A percentile compares a stretch with the other conserved stretches of the same genome.
These are phyloP conservation scores for Melanopsichium pennsylvanicum DNA, from an alignment of 1,284 basidiomycete genomes.

Conservation along the genomic window DNA sequence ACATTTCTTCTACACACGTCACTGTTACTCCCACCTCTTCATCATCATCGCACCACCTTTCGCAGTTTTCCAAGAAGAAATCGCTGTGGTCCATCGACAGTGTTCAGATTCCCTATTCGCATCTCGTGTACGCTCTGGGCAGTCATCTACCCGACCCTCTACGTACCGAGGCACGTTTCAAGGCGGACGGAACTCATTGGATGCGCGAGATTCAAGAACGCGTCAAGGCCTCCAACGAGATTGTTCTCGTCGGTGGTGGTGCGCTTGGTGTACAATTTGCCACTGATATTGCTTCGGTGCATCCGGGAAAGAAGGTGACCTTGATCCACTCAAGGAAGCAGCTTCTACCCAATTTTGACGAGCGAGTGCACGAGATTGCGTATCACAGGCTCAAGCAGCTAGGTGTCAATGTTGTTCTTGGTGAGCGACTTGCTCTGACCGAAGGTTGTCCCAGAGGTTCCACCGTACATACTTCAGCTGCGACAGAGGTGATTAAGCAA, in stretches of 20 bases:
- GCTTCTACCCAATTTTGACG: slow-evolving; percentile 64
- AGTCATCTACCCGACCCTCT: slow-evolving; percentile 64
- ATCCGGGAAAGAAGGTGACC: slow-evolving; percentile 56
- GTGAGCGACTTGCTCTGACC: slow-evolving; percentile 59
- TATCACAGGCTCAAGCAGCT: slow-evolving; percentile 51
- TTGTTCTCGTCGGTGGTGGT: slow-evolving; percentile 64
- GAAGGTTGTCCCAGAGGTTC: slow-evolving; percentile 62
- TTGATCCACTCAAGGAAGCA: slow-evolving; percentile 62
- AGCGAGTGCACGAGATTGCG: slow-evolving; percentile 56
- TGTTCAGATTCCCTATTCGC: slow-evolving; percentile 61
- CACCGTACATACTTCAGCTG: slow-evolving; percentile 12
- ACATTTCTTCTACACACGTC: slow-evolving; percentile 58
- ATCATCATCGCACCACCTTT: slow-evolving; percentile 25
- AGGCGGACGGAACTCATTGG: slow-evolving; percentile 56
- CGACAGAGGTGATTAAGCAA: slow-evolving; percentile 7
- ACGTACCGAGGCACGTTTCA: slow-evolving; percentile 58
- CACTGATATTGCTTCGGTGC: slow-evolving; percentile 58
- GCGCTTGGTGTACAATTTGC: slow-evolving; percentile 64
- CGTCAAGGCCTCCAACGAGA: slow-evolving; percentile 50
- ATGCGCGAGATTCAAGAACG: slow-evolving; percentile 56
- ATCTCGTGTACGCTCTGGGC: slow-evolving; percentile 64
- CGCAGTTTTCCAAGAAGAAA: slow-evolving; percentile 39
- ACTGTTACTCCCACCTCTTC: slow-evolving; percentile 43
- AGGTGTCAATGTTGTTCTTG: slow-evolving; percentile 62
- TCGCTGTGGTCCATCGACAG: slow-evolving; percentile 62